Percentiles rank a stretch among this genome's conserved stretches.
phyloP scores from a whole-genome alignment of 306 rosid genomes.

The Cicer bijugum region DNA sequence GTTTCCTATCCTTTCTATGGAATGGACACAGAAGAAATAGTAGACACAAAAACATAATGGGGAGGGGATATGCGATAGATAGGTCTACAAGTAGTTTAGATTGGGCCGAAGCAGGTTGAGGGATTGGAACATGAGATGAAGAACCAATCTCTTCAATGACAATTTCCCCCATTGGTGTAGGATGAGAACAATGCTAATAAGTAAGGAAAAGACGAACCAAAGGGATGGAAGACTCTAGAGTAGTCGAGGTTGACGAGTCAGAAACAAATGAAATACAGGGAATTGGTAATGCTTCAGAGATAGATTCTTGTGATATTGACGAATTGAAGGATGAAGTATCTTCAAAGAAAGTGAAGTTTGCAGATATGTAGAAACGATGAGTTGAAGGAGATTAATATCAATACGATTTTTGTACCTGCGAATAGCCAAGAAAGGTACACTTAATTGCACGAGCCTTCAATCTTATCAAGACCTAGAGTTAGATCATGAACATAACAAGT shows the following conservation, averaged over 20 bases:
- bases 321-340: background rate
- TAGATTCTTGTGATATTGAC: background rate
- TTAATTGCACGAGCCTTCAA: background rate
- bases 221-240: background rate
- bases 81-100: too few species aligned
- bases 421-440: background rate
- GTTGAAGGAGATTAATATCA: background rate
- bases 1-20: too few species aligned
- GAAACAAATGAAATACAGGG: background rate
- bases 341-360: background rate
- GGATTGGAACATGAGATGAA: background rate
- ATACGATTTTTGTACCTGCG: background rate
- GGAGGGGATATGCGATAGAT: background rate
- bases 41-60: background rate
- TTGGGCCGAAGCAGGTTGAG: background rate
- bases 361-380: background rate
- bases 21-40: too few species aligned
- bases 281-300: background rate
- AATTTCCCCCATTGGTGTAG: background rate
- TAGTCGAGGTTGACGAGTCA: background rate
- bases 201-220: background rate
- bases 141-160: too few species aligned
- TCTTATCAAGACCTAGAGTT: background rate
- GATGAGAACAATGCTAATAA: background rate
- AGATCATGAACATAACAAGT: too few species aligned